These are phyloP conservation scores for Paraconiothyrium sp. DNA, from an alignment of 2,329 filamentous ascomycete species.

Conservation along the genomic window DNA sequence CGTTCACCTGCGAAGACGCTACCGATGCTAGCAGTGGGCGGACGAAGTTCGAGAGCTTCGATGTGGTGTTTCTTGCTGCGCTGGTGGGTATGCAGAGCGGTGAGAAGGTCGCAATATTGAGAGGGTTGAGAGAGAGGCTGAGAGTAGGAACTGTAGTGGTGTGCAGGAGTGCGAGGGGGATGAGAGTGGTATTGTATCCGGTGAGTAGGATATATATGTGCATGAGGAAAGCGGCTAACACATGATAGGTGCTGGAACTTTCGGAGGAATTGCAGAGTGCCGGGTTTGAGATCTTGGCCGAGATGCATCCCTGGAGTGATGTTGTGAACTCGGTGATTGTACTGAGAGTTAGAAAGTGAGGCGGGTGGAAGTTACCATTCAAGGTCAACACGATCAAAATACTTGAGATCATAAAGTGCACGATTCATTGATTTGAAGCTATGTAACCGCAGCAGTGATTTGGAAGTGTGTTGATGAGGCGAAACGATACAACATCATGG, in stretches of 20 bases:
- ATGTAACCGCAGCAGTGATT: not conserved
- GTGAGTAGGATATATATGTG: slow-evolving; percentile 39
- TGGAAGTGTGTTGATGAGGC: not conserved
- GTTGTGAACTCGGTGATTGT: slow-evolving; percentile 63
- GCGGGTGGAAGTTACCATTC: too few species aligned
- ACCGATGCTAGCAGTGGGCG: not conserved
- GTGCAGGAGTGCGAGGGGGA: slow-evolving; percentile 56
- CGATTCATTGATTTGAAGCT: not conserved
- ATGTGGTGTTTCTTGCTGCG: slow-evolving; percentile 62
- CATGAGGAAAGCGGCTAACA: not conserved
- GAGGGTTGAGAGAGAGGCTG: slow-evolving; percentile 51
- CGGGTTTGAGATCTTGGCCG: slow-evolving; percentile 53
- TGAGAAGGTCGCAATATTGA: slow-evolving; percentile 55
- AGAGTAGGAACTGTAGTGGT: slow-evolving; percentile 56
- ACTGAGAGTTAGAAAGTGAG: slow-evolving; percentile 31
- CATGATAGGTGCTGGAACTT: slow-evolving; percentile 50
- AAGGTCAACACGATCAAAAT: too few species aligned
- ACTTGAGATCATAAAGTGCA: too few species aligned
- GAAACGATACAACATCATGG: not conserved
- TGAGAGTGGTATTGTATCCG: slow-evolving; percentile 60
- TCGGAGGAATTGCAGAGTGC: slow-evolving; percentile 39
- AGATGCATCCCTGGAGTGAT: slow-evolving; percentile 60
- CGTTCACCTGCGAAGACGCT: slow-evolving; percentile 50
- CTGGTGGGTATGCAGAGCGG: slow-evolving; percentile 57
- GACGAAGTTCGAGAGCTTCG: slow-evolving; percentile 46